Evolutionary conservation across 2,329 filamentous ascomycete species (phyloP), one percentile per base, ranked within the genome.

Genomic region (Hymenotorrendiella dingleyae): DNA sequence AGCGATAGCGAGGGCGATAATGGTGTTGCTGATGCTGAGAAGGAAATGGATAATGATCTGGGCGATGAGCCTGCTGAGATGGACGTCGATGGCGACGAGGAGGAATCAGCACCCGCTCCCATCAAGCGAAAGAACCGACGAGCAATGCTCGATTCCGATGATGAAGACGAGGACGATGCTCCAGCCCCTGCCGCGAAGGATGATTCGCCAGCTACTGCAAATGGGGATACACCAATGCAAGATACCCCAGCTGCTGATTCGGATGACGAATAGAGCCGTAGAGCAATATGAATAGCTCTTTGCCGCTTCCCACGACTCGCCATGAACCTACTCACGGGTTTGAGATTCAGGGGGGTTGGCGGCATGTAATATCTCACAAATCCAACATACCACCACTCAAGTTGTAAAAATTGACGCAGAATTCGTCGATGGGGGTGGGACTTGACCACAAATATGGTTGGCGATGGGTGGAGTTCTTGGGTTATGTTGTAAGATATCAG

Each of bases 1-100:
- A 59, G 55, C 45, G 60, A 62, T 36, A 58, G 55, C 28, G 59
- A 61, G 16, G 56, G 46, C 0, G 60, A 60, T 36, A 49, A 59
- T 49, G 58, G 57, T 7, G 57, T 47, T 21, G 55, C 50, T 17
- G 56, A 54, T 16, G 57, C 57, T 6, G 49, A 43, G 23, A 48
- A 42, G 40, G 56, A 54, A 17, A 60, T 59, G 55, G 56, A 60
- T 41, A 42, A 47, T 12, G 36, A 43, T 6, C 17, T 20, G 35
- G 46, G 46, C 28, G 51, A 53, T 14, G 48, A 46, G 7, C 38
- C 44, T 21, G 38, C 32, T 28, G 42, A 30, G 11, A 54, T 54
- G 47, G 49, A 45, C 22, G 40, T 48, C 26, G 54, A 57, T 22
- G 59, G 61, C 12, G 41, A 43, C 9, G 40, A 42, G 30, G 40